Base-by-base conservation (phyloP, 176 grass and related monocot genomes). In the Guadua angustifolia region DNA sequence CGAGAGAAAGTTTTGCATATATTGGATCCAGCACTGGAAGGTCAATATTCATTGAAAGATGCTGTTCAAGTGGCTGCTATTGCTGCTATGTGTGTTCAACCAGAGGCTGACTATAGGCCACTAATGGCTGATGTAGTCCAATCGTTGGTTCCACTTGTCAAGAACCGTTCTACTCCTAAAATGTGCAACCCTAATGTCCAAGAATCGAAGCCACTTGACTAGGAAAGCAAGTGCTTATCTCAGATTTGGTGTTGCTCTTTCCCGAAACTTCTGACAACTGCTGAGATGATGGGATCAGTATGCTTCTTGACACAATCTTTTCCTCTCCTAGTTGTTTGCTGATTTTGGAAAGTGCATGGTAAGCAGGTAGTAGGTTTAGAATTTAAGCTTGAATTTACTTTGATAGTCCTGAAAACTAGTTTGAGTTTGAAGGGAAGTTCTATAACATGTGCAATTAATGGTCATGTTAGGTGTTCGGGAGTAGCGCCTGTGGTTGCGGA, bases 81-180 rank as follows among this genome's bases (percentile, higher is more conserved):
- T 68, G 97, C 97, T 70, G 91, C 91, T 51, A 99, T 99, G 97
- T 96, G 97, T 84, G 93, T 99, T 77, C 93, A 99, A 85, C 89
- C 89, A 40, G 97, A 99, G 83, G 97, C 89, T 79, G 97, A 99
- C 89, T 99, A 99, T 77, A 94, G 97, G 66, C 93, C 97, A 52
- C 78, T 96, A 47, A 96, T 99, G 97, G 97, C 97, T 16, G 93
- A 99, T 82, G 97, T 99, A 17, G 93, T 99, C 69, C 97, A 99
- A 70, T 99, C 93, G 1, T 39, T 99, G 50, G 93, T 94, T 83
- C 97, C 97, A 59, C 88, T 99, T 55, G 93, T 99, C 73, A 99
- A 94, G 84, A 94, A 91, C 69, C 75, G 86, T 75, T 82, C 72
- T 7, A 46, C 76, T 62, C 77, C 74, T 69, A 94, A 88, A 79